Evolutionary conservation across 2,329 filamentous ascomycete species (phyloP).

Genomic region (Monosporascus sp.): DNA sequence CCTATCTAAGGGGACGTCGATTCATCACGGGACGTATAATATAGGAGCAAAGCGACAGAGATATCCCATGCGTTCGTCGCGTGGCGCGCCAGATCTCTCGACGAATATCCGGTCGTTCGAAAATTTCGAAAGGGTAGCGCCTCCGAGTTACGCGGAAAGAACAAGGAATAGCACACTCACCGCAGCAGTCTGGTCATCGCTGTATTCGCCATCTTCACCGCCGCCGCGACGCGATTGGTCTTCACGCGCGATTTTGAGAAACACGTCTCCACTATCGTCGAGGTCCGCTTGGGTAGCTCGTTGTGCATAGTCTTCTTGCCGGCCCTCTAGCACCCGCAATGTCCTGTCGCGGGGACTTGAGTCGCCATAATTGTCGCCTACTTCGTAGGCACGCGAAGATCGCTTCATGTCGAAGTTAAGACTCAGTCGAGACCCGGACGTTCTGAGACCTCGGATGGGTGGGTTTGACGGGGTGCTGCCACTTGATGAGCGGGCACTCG

Average conservation of each 20-base stretch:
- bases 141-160: no score
- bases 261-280: constrained; percentile 55
- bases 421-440: constrained; percentile 53
- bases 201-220: constrained; percentile 28
- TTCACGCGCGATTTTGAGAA: constrained; percentile 54
- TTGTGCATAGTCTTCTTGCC: constrained; percentile 30
- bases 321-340: constrained; percentile 46
- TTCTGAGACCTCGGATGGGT: constrained; percentile 52
- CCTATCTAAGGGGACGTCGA: not conserved
- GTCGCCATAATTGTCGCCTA: constrained; percentile 38
- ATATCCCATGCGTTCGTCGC: no score
- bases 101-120: no score
- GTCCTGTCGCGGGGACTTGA: constrained; percentile 43
- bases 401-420: constrained; percentile 46
- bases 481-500: constrained; percentile 23
- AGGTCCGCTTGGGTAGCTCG: constrained; percentile 33
- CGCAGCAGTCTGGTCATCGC: constrained; percentile 35
- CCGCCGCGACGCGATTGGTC: constrained; percentile 36
- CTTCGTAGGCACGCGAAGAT: constrained; percentile 38
- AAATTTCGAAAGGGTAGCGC: no score
- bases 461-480: constrained; percentile 34
- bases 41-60: no score
- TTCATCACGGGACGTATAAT: no score
- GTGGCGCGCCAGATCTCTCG: no score
- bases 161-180: constrained; percentile 35